A percentile compares a stretch with the other conserved stretches of the same genome.
Evolutionary conservation across 1,284 basidiomycete genomes (phyloP).

Genomic region (Mycena sp.): DNA sequence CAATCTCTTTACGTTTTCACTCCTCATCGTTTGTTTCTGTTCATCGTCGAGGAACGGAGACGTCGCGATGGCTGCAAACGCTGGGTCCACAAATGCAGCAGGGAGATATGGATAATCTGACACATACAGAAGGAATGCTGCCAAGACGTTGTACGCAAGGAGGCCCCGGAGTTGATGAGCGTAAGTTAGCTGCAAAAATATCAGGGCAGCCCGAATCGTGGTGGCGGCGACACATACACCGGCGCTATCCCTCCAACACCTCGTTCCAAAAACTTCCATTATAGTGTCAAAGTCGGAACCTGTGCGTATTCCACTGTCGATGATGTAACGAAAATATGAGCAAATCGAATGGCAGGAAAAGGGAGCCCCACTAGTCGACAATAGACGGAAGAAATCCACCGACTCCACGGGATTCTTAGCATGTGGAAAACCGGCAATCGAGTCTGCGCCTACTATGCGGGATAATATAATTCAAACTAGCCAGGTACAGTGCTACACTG

Average conservation of each 20-base stretch:
- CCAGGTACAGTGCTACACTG: background rate
- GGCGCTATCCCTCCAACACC: slow-evolving; percentile 21
- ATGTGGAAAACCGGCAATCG: no score
- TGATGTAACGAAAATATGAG: background rate
- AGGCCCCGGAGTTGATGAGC: slow-evolving; percentile 16
- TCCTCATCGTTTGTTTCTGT: slow-evolving; percentile 12
- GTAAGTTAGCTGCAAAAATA: slow-evolving; percentile 12
- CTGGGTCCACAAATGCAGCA: background rate
- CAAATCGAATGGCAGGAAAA: background rate
- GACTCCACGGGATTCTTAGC: background rate
- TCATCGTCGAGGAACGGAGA: slow-evolving; percentile 11
- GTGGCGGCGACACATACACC: slow-evolving; percentile 4
- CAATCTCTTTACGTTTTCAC: slow-evolving; percentile 10
- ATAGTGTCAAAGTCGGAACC: background rate
- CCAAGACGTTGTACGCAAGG: slow-evolving; percentile 19
- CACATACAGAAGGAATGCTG: slow-evolving; percentile 8
- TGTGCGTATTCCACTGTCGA: background rate
- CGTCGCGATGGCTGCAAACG: background rate
- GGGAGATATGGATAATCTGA: slow-evolving; percentile 13
- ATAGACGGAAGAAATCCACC: slow-evolving; percentile 18
- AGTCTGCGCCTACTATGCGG: background rate
- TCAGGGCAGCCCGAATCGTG: background rate
- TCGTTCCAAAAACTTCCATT: background rate
- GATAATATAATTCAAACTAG: background rate
- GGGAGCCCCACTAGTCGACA: slow-evolving; percentile 10